Conservation (phyloP, 345 rosid species). For the Euclidium syriacum region DNA sequence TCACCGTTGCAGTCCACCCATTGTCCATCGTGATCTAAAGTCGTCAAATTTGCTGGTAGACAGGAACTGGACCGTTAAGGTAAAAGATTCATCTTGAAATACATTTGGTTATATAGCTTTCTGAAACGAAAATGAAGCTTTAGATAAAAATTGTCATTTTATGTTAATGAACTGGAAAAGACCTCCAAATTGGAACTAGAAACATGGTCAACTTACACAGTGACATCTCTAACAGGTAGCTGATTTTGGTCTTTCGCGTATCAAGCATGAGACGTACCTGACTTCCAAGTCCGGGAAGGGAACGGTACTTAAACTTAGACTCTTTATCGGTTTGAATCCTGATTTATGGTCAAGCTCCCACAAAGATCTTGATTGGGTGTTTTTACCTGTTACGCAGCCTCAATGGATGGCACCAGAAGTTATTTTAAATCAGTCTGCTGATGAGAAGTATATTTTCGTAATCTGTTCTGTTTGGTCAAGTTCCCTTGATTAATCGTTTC, state of each 20-base stretch:
- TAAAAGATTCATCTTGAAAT: no score
- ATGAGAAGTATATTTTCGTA: constrained; percentile 77
- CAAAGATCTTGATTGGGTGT: neutral
- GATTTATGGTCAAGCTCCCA: neutral
- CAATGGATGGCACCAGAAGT: constrained; percentile 96
- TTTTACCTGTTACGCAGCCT: constrained; percentile 44
- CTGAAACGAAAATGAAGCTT: neutral
- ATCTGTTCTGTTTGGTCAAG: neutral
- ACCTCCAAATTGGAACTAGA: neutral
- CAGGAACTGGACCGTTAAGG: no score
- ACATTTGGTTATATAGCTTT: neutral
- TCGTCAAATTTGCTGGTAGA: no score
- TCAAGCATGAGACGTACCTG: constrained; percentile 66
- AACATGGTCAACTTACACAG: neutral
- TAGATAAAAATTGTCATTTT: neutral
- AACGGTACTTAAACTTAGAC: constrained; percentile 42
- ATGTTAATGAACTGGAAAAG: neutral
- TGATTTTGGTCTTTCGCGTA: constrained; percentile 84
- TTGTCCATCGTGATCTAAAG: no score
- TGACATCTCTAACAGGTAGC: constrained; percentile 47
- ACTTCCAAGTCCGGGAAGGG: constrained; percentile 61
- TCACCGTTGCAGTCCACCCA: no score
- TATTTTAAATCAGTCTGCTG: constrained; percentile 71
- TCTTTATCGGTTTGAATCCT: neutral
- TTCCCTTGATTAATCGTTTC: neutral